Percentiles rank a stretch among this genome's conserved stretches.
phyloP scores from a whole-genome alignment of 2,329 filamentous ascomycete species.

The Scolecobasidium constrictum region DNA sequence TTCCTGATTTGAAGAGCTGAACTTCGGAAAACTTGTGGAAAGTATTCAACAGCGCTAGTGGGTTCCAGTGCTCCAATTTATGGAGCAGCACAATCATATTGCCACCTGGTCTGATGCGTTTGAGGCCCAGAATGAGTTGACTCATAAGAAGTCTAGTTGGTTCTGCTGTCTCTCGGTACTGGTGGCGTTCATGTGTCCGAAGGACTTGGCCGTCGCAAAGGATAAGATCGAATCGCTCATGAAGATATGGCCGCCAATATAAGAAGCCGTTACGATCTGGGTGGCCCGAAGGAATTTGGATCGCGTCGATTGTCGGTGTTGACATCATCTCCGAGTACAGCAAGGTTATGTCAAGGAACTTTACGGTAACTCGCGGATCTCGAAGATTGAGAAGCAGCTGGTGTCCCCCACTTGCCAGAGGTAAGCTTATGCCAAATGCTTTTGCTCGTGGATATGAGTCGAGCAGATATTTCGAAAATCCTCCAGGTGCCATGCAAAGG shows the following conservation, averaged over 20 bases:
- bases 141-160: conserved; percentile 16
- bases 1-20: conserved; percentile 14
- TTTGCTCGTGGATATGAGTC: conserved; percentile 24
- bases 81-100: conserved; percentile 43
- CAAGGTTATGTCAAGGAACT: conserved; percentile 40
- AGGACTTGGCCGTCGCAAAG: conserved; percentile 40
- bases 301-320: conserved; percentile 7
- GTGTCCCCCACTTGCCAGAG: conserved; percentile 30
- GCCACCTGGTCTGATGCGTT: conserved; percentile 35
- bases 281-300: conserved; percentile 12
- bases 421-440: conserved; percentile 32
- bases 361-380: conserved; percentile 13
- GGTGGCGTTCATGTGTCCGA: conserved; percentile 20
- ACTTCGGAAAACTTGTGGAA: conserved; percentile 14
- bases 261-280: conserved; percentile 13
- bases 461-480: conserved; percentile 33
- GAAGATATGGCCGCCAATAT: conserved; percentile 16
- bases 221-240: conserved; percentile 29
- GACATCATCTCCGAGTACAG: conserved; percentile 31
- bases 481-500: conserved; percentile 46
- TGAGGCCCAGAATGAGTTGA: conserved; percentile 36
- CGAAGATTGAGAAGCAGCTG: conserved; percentile 19
- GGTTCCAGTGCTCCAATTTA: conserved; percentile 26
- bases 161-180: conserved; percentile 25
- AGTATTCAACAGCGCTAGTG: conserved; percentile 9